Evolutionary conservation across 805 yeast genomes (phyloP), one percentile per base, ranked within the genome.

Genomic region (Nakazawaea ambrosiae): DNA sequence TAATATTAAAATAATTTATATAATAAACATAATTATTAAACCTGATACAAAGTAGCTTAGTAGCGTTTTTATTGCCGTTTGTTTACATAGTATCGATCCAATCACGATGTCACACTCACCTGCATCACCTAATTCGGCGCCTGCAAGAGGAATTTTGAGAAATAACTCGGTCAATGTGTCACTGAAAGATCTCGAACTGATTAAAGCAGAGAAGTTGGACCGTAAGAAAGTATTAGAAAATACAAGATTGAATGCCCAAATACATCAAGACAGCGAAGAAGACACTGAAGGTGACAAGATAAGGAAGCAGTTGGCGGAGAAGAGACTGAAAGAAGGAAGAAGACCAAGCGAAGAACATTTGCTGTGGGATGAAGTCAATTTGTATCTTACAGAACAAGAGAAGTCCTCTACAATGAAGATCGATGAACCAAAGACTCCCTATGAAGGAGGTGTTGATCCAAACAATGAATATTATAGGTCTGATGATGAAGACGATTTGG

Each of bases 391-490:
- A 3, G 95, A 88, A 53, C 83, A 75, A 54, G 85, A 81, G 48
- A 76, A 76, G 57, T 58, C 70, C 9, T 73, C 87, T 17, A 80
- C 85, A 20, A 80, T 81, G 87, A 78, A 79, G 49, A 86, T 89
- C 31, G 95, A 86, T 52, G 97, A 89, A 56, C 97, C 97, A 17
- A 89, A 89, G 65, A 89, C 97, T 1, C 97, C 97, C 4, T 89
- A 82, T 51, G 94, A 85, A 54, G 94, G 92, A 9, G 94, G 95
- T 1, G 81, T 85, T 20, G 79, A 82, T 50, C 89, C 92, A 40
- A 67, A 73, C 37, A 86, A 85, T 23, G 95, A 88, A 49, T 82
- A 83, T 53, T 86, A 87, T 48, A 68, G 70, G 36, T 75, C 72
- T 4, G 90, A 82, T 49, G 77, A 78, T 31, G 88, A 80, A 25